Conservation (phyloP, 2,329 filamentous ascomycete genomes). For the Alternaria triticina region DNA sequence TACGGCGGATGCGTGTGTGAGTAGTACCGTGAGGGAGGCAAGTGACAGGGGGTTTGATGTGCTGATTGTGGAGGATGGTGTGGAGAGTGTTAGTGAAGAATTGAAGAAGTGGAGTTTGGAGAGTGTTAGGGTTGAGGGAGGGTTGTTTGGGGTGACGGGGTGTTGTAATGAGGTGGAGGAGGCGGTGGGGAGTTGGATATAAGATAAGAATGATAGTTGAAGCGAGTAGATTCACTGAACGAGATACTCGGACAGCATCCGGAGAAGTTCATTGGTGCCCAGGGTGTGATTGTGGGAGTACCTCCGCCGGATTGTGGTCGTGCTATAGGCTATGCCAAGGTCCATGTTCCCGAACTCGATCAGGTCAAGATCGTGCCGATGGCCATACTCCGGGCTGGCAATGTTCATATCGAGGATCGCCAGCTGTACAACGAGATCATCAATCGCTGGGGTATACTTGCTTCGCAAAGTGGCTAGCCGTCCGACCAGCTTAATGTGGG, state of each 20-base stretch:
- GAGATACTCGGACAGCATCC: not conserved
- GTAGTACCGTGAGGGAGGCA: conserved; percentile 62
- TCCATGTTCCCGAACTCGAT: not conserved
- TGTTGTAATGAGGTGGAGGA: conserved; percentile 28
- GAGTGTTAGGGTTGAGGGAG: conserved; percentile 34
- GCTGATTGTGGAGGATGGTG: conserved; percentile 58
- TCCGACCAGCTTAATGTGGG: not conserved
- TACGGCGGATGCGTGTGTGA: conserved; percentile 63
- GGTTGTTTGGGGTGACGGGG: conserved; percentile 37
- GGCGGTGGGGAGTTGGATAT: conserved; percentile 31
- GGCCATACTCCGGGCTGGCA: not conserved
- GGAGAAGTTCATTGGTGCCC: not conserved
- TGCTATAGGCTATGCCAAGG: not conserved
- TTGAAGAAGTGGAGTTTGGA: conserved; percentile 40
- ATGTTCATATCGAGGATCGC: not conserved
- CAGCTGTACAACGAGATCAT: not conserved
- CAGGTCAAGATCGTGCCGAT: not conserved
- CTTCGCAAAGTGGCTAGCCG: not conserved
- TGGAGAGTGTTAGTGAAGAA: conserved; percentile 38
- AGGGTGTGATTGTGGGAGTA: not conserved
- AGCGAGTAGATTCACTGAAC: not conserved
- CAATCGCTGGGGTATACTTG: not conserved
- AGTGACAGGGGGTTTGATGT: conserved; percentile 64
- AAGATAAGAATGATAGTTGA: not conserved
- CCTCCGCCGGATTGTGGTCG: not conserved